Base-by-base conservation (phyloP, 1,284 basidiomycete species). In the Trametes pubescens region DNA sequence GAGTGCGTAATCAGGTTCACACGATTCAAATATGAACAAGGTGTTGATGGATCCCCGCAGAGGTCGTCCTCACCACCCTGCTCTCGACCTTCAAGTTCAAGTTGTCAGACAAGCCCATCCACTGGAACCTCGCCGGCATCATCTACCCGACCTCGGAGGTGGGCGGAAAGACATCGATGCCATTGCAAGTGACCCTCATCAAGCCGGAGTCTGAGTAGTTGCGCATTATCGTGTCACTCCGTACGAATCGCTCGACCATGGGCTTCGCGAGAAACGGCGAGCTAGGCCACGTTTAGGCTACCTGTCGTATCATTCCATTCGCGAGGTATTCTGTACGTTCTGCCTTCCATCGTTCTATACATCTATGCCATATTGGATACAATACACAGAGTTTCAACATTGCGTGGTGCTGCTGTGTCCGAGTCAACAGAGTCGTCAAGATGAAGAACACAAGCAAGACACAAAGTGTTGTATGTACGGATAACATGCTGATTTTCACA, bases 21-120 rank as follows among this genome's bases (percentile, higher is more conserved):
- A 22, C 22, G 16, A 34, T 43, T 16, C 18, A 7, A 18, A 11
- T 13, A 2, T 5, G 1, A 9, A 0, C 1, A 26, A 4, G 7
- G 22, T 26, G 11, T 21, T 35, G 38, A 8, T 16, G 6, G 1
- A 9, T 10, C 2, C 24, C 2, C 8, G 7, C 60, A 71, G 69
- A 71, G 64, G 67, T 69, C 44, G 59, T 69, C 35, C 58, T 71
- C 4, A 44, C 65, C 5, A 48, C 62, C 13, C 49, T 70, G 1
- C 40, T 70, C 16, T 46, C 55, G 1, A 53, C n/a, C n/a, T 68
- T 70, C 65, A 66, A 51, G 32, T 68, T 70, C 57, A 56, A 57
- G 38, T 38, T 58, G 16, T 22, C 64, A 38, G 61, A 64, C 13
- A 58, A 66, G 57, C 51, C 21, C 34, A 59, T 68, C 26, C 13